phyloP scores from a whole-genome alignment of 768 basidiomycete species.

The Collybiopsis luxurians region DNA sequence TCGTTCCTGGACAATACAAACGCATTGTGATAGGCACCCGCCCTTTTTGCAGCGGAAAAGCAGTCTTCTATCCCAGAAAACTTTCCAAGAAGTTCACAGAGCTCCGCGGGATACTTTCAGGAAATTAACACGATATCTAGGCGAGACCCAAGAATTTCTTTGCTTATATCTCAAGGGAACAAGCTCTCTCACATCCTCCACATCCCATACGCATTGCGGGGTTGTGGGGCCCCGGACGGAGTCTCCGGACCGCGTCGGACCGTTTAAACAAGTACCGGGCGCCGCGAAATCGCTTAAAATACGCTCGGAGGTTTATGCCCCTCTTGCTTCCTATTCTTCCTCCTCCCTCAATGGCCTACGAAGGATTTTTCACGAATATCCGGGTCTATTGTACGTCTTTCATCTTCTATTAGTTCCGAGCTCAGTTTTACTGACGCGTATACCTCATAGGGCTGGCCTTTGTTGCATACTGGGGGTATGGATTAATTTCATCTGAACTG shows the following conservation, averaged over 20 bases:
- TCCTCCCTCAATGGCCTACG: background rate
- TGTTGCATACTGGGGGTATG: constrained; percentile 46
- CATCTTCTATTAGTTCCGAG: background rate
- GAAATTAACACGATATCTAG: no score
- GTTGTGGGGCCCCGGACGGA: no score
- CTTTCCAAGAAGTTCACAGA: no score
- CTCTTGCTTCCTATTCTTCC: background rate
- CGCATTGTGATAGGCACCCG: no score
- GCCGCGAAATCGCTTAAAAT: background rate
- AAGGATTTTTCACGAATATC: constrained; percentile 31
- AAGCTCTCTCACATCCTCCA: no score
- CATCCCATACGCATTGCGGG: no score
- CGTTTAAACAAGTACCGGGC: background rate
- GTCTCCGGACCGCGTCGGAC: background rate
- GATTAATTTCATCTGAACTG: background rate
- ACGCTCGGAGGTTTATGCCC: background rate
- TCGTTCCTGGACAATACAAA: no score
- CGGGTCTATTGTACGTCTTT: constrained; percentile 42
- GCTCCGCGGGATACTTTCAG: no score
- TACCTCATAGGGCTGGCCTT: constrained; percentile 44
- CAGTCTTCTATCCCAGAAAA: no score
- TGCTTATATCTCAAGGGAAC: no score
- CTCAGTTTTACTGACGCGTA: background rate
- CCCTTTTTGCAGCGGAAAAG: no score
- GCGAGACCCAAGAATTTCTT: no score